A percentile compares a stretch with the other conserved stretches of the same genome.
These are phyloP conservation scores for Elaphomyces granulatus DNA, from an alignment of 495 filamentous ascomycete genomes.

Conservation along the genomic window DNA sequence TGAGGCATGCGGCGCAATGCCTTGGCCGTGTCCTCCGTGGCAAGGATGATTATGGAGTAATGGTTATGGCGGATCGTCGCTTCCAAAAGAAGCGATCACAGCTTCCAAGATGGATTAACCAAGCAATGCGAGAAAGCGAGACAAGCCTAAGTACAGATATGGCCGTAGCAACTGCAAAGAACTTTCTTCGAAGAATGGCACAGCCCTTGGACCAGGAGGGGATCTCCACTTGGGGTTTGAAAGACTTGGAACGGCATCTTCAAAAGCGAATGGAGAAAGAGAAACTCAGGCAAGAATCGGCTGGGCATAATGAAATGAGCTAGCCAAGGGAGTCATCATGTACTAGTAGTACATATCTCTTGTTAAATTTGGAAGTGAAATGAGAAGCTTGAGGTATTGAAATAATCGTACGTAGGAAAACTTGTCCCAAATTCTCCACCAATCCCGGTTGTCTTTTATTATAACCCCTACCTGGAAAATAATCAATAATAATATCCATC, in stretches of 20 bases:
- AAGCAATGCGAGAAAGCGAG: constrained; percentile 70
- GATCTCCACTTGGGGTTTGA: constrained; percentile 87
- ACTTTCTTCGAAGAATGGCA: constrained; percentile 79
- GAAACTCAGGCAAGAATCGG: constrained; percentile 28
- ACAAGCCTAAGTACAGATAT: constrained; percentile 88
- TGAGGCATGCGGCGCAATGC: constrained; percentile 95
- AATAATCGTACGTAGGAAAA: no score
- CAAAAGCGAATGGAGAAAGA: no score
- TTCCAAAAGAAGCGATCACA: constrained; percentile 83
- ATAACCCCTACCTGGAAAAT: no score
- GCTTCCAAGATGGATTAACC: constrained; percentile 93
- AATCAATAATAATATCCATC: no score
- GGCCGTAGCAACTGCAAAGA: constrained; percentile 76
- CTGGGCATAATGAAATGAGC: no score
- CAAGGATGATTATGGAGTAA: constrained; percentile 97
- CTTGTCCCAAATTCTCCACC: no score
- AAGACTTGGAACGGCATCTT: no score
- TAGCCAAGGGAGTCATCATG: neutral
- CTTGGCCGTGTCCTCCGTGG: constrained; percentile 91
- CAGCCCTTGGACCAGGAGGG: constrained; percentile 91
- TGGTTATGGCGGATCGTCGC: constrained; percentile 87
- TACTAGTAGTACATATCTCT: no score
- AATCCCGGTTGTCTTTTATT: no score
- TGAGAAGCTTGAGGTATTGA: no score
- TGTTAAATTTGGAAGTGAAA: no score